phyloP scores from a whole-genome alignment of 441 rosid genomes.

The Mallotus repandus region DNA sequence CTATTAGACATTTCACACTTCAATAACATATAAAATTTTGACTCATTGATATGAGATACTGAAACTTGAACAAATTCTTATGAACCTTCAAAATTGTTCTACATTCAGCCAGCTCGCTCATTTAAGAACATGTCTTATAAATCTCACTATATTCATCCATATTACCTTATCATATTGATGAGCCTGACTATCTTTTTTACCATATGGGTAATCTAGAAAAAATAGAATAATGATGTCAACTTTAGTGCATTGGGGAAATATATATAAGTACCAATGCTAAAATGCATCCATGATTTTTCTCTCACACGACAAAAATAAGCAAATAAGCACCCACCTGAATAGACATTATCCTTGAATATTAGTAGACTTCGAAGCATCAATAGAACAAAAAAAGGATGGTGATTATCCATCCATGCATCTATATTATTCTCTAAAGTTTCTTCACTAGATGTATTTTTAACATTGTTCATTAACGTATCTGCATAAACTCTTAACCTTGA shows the following conservation, averaged over 20 bases:
- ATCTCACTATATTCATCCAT: neutral
- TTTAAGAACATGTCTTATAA: neutral
- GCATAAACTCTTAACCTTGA: constrained; percentile 39
- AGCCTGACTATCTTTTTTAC: constrained; percentile 54
- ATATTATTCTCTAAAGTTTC: constrained; percentile 29
- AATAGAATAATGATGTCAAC: constrained; percentile 12
- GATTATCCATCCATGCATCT: constrained; percentile 32
- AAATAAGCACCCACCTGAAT: constrained; percentile 43
- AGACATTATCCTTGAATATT: constrained; percentile 78
- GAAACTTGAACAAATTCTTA: constrained; percentile 68
- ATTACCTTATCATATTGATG: constrained; percentile 56
- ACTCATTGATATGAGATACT: neutral
- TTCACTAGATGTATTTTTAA: constrained; percentile 15
- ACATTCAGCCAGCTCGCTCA: neutral
- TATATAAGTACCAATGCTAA: neutral
- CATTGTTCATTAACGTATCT: constrained; percentile 6
- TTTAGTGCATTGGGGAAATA: neutral
- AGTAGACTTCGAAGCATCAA: constrained; percentile 79
- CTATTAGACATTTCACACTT: too few species aligned
- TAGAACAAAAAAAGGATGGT: constrained; percentile 53
- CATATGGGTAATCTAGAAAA: constrained; percentile 72
- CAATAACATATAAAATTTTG: neutral
- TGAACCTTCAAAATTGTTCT: constrained; percentile 76
- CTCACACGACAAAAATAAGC: neutral
- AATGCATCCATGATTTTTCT: neutral